phyloP scores from a whole-genome alignment of 768 basidiomycete genomes.

The Kwoniella sp. region DNA sequence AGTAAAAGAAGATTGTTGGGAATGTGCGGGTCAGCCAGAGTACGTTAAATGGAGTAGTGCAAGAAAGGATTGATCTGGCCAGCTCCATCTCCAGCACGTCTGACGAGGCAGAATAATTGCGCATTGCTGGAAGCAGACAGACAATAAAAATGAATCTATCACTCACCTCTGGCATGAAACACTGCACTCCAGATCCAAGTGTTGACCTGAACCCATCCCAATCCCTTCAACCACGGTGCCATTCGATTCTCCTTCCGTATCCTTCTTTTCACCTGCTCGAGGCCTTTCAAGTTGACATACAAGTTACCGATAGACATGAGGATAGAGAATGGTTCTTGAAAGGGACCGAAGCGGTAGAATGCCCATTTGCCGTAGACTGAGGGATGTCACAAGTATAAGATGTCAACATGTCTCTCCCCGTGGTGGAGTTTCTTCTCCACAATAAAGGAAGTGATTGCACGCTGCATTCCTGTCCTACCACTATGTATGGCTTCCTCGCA shows the following conservation, averaged over 20 bases:
- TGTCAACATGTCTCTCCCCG: neutral
- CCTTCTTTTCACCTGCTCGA: conserved; percentile 44
- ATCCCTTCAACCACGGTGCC: conserved; percentile 40
- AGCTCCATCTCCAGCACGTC: no score
- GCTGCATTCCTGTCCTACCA: no score
- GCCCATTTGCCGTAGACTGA: conserved; percentile 90
- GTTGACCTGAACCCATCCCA: conserved; percentile 72
- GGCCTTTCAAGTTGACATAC: conserved; percentile 70
- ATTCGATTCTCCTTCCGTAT: conserved; percentile 45
- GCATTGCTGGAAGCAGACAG: no score
- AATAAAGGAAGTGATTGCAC: no score
- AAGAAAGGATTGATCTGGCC: no score
- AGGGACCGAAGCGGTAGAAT: conserved; percentile 81
- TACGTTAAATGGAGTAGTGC: no score
- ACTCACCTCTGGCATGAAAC: conserved; percentile 87
- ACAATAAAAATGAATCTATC: no score
- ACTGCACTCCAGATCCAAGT: conserved; percentile 90
- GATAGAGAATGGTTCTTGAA: conserved; percentile 93
- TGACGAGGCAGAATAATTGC: no score
- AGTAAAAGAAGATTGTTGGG: neutral
- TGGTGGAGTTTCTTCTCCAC: no score
- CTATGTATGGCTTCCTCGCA: no score
- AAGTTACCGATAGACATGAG: conserved; percentile 85
- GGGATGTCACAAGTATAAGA: neutral
- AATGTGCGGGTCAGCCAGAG: neutral